phyloP scores from a whole-genome alignment of 2,329 filamentous ascomycete genomes.

The Xenoacremonium recifei region DNA sequence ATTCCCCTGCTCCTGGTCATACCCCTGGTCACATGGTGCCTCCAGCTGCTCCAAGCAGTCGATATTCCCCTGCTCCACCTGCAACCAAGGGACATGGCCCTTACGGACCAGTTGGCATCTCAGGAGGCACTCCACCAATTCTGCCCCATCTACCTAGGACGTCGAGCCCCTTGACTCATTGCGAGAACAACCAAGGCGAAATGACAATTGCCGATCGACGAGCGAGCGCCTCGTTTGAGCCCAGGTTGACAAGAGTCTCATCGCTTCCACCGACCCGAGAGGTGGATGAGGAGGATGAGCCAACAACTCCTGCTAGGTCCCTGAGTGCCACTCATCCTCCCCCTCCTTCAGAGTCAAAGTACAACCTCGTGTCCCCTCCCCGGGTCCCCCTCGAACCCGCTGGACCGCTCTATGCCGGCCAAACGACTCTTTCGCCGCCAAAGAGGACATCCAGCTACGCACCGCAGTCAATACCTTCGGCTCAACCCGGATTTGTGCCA shows the following conservation, averaged over 20 bases:
- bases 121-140: constrained; percentile 41
- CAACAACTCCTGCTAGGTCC: constrained; percentile 22
- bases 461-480: constrained; percentile 36
- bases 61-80: constrained; percentile 54
- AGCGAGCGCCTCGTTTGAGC: constrained; percentile 53
- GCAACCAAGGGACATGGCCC: constrained; percentile 42
- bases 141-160: constrained; percentile 62
- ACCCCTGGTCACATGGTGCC: constrained; percentile 25
- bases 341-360: constrained; percentile 33
- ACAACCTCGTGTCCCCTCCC: constrained; percentile 36
- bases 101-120: constrained; percentile 32
- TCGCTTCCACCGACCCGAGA: constrained; percentile 62
- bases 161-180: constrained; percentile 65
- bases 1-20: constrained; percentile 59
- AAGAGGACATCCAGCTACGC: constrained; percentile 51
- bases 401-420: constrained; percentile 38
- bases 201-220: constrained; percentile 44
- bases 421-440: constrained; percentile 52
- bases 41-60: constrained; percentile 41
- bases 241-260: constrained; percentile 51
- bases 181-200: constrained; percentile 53
- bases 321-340: constrained; percentile 25
- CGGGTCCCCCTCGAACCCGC: constrained; percentile 47
- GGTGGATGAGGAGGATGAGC: constrained; percentile 57
- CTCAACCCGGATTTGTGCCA: constrained; percentile 46